Conservation (phyloP, 2,329 filamentous ascomycete species). For the Aspergillus viridinutans region DNA sequence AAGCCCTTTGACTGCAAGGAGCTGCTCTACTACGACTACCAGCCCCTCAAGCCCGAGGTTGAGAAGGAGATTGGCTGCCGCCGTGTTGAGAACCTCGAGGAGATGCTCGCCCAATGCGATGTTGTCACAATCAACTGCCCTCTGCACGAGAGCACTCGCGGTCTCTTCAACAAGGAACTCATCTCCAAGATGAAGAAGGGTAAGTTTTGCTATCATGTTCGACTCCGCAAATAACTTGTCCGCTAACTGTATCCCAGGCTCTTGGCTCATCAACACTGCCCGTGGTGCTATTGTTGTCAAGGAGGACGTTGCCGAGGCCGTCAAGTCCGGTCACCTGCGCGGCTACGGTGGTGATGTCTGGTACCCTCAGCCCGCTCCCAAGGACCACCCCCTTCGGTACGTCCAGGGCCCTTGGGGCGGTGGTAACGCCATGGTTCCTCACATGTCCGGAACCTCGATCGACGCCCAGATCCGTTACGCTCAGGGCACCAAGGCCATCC, state of each 20-base stretch:
- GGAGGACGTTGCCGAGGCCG: slow-evolving; percentile 92
- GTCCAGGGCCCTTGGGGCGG: slow-evolving; percentile 94
- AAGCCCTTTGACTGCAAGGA: slow-evolving; percentile 99
- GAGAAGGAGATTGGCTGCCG: slow-evolving; percentile 96
- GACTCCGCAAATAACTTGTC: slow-evolving; percentile 2
- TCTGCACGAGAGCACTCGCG: slow-evolving; percentile 94
- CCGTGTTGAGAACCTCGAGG: slow-evolving; percentile 82
- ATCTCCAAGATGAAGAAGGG: slow-evolving; percentile 99
- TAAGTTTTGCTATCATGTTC: slow-evolving; percentile 34
- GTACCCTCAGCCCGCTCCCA: slow-evolving; percentile 95
- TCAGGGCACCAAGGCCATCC: slow-evolving; percentile 79
- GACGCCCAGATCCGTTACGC: slow-evolving; percentile 94
- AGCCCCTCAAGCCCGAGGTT: slow-evolving; percentile 77
- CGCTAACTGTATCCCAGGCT: slow-evolving; percentile 50
- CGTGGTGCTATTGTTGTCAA: slow-evolving; percentile 99
- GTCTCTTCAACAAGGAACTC: slow-evolving; percentile 97
- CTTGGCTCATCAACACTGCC: slow-evolving; percentile 97
- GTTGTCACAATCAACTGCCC: slow-evolving; percentile 99
- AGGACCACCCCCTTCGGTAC: slow-evolving; percentile 86
- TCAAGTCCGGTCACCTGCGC: slow-evolving; percentile 74
- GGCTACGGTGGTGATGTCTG: slow-evolving; percentile 57
- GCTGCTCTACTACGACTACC: slow-evolving; percentile 99
- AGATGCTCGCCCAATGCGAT: slow-evolving; percentile 90
- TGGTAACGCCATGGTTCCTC: slow-evolving; percentile 97
- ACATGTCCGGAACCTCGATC: slow-evolving; percentile 98